Evolutionary conservation across 441 rosid species (phyloP), one percentile per base, ranked within the genome.

Genomic region (Gossypium schwendimanii): DNA sequence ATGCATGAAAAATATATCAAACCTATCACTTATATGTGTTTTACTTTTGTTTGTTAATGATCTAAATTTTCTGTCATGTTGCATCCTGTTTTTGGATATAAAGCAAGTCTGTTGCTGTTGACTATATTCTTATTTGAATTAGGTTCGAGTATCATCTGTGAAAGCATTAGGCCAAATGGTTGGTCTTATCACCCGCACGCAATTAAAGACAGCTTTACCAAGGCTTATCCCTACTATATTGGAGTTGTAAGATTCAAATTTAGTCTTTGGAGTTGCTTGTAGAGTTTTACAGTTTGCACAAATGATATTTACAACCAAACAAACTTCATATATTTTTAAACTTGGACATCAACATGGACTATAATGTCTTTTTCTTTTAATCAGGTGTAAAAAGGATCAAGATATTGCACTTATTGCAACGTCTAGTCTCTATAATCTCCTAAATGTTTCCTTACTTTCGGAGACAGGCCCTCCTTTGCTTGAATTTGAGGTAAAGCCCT

Each of bases 161-260:
- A 97, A 95, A 83, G 99, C 98, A 64, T 82, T 95, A 79, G 98
- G 99, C 75, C 99, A 95, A 77, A 91, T 95, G 98, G 95, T 92
- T 75, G 93, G 97, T 78, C 93, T 93, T 79, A 81, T 95, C 79
- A 85, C 91, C 33, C 83, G 99, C 75, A 72, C 94, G 62, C 89
- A 93, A 77, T 84, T 95, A 72, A 95, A 93, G 83, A 88, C 96
- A 65, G 99, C 99, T 76, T 79, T 95, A 84, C 97, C 98, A 26
- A 89, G 92, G 81, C 91, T 95, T 71, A 83, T 91, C 75, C 98
- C 99, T 55, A 85, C 97, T 21, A 80, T 95, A 75, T 81, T 95
- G 79, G 99, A 95, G 78, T 81, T 95, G 99, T 95, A 81, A 84
- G 98, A 79, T 83, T 59, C 66, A 71, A 39, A 24, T 20, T 78